These are phyloP conservation scores for Penicillium sp. DNA, from an alignment of 2,329 filamentous ascomycete species.

Conservation along the genomic window DNA sequence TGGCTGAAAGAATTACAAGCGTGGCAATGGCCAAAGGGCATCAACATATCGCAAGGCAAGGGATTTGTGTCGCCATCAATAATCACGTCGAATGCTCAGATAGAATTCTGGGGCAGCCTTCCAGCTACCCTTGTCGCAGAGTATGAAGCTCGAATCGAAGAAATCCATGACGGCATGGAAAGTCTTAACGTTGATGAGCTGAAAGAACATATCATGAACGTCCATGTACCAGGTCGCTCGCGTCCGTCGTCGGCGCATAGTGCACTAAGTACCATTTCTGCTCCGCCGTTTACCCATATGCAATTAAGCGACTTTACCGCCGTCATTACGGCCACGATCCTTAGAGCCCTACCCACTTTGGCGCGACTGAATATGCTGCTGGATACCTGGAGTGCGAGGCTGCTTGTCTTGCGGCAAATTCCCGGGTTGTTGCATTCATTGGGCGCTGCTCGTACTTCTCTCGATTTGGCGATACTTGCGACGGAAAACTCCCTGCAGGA, in stretches of 20 bases:
- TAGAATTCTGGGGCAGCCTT: slow-evolving; percentile 67
- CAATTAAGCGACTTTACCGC: slow-evolving; percentile 86
- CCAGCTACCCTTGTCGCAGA: slow-evolving; percentile 58
- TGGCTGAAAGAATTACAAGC: slow-evolving; percentile 57
- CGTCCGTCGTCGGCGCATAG: slow-evolving; percentile 48
- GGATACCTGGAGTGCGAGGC: slow-evolving; percentile 70
- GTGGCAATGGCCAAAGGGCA: slow-evolving; percentile 54
- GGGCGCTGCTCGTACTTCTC: slow-evolving; percentile 32
- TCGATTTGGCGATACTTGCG: slow-evolving; percentile 31
- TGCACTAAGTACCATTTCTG: slow-evolving; percentile 37
- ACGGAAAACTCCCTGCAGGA: slow-evolving; percentile 25
- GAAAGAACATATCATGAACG: slow-evolving; percentile 79
- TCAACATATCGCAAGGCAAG: slow-evolving; percentile 35
- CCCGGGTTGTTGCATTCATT: slow-evolving; percentile 66
- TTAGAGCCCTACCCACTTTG: slow-evolving; percentile 81
- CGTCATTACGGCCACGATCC: slow-evolving; percentile 81
- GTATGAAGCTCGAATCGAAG: slow-evolving; percentile 70
- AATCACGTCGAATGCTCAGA: slow-evolving; percentile 18
- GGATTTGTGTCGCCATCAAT: slow-evolving; percentile 37
- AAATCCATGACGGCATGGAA: slow-evolving; percentile 57
- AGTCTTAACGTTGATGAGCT: slow-evolving; percentile 62
- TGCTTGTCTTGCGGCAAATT: slow-evolving; percentile 70
- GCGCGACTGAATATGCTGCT: slow-evolving; percentile 70
- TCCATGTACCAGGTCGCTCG: slow-evolving; percentile 65
- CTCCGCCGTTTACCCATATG: slow-evolving; percentile 51